phyloP scores from a whole-genome alignment of 129 eudicot species.

The Daucus carota region DH1_v3.0 NC_030386.2:25263501-25264000 shows the following conservation, averaged over 20 bases:
- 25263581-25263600: background rate
- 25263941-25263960: background rate
- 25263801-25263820: background rate
- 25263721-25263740: background rate
- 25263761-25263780: background rate
- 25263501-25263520: background rate
- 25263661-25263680: background rate
- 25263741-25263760: background rate
- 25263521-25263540: background rate
- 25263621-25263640: background rate
- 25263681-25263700: background rate
- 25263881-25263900: background rate
- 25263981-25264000: background rate
- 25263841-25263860: background rate
- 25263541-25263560: background rate
- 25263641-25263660: background rate
- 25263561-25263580: background rate
- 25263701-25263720: background rate
- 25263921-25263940: conserved; percentile 2
- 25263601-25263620: background rate
- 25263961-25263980: background rate
- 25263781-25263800: background rate
- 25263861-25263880: background rate
- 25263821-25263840: background rate
- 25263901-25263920: conserved; percentile 3